Evolutionary conservation across 371 early-diverging fungal species (phyloP).

Genomic region (Entomophthora muscae): DNA sequence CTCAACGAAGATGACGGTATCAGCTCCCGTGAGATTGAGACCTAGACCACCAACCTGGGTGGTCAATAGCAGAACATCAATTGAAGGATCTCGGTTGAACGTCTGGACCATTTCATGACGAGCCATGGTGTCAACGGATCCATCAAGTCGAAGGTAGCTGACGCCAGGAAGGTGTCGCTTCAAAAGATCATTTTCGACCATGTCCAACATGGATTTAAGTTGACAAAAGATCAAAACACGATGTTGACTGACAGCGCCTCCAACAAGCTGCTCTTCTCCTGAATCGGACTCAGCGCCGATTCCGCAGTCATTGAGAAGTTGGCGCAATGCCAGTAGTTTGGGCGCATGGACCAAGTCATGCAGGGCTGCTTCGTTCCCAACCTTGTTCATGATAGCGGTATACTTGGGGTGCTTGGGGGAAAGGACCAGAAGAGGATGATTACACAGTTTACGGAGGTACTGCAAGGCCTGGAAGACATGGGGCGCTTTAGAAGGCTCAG

Average conservation of each 20-base stretch:
- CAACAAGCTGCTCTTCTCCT: conserved; percentile 32
- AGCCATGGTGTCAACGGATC: conserved; percentile 62
- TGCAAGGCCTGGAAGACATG: conserved; percentile 96
- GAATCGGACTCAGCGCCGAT: conserved; percentile 51
- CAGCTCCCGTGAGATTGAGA: conserved; percentile 96
- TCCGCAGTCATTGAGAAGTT: conserved; percentile 81
- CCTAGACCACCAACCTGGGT: conserved; percentile 98
- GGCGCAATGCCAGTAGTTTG: conserved; percentile 72
- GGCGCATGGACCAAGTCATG: conserved; percentile 83
- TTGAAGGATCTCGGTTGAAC: conserved; percentile 94
- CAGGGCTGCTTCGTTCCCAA: conserved; percentile 41
- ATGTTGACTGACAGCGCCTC: conserved; percentile 61
- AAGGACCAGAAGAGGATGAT: conserved; percentile 84
- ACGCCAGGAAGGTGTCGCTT: conserved; percentile 67
- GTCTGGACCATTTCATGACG: conserved; percentile 82
- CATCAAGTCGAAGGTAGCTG: conserved; percentile 93
- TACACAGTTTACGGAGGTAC: conserved; percentile 88
- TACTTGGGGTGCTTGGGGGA: conserved; percentile 75
- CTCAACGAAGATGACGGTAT: conserved; percentile 99
- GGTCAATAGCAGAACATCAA: conserved; percentile 88
- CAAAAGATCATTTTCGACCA: conserved; percentile 85
- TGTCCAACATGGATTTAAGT: conserved; percentile 89
- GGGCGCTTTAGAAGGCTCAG: conserved; percentile 27
- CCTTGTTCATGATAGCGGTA: conserved; percentile 31
- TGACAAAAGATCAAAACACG: conserved; percentile 97